A percentile compares a stretch with the other conserved stretches of the same genome.
Conservation (phyloP, 441 rosid species). For the Gossypium trilobum region DNA sequence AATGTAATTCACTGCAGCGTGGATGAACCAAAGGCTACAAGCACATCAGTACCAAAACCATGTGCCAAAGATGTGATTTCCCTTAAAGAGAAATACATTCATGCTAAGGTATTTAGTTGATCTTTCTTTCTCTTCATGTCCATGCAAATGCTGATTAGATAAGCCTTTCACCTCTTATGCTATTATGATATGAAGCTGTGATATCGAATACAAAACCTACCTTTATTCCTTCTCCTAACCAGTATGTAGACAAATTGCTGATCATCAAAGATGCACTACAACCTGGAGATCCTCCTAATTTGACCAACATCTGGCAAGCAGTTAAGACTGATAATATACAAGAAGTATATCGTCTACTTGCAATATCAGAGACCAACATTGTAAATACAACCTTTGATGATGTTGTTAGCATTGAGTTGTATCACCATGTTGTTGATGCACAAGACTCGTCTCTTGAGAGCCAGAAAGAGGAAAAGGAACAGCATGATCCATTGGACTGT, state of each 20-base stretch:
- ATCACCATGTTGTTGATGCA: constrained; percentile 33
- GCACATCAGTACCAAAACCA: constrained; percentile 50
- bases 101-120: constrained; percentile 51
- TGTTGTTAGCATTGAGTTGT: constrained; percentile 28
- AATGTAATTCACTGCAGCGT: constrained; percentile 39
- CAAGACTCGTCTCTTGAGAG: constrained; percentile 18
- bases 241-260: constrained; percentile 71
- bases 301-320: constrained; percentile 59
- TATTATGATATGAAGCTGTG: background rate
- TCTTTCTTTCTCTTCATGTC: background rate
- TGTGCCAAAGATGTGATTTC: constrained; percentile 40
- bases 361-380: constrained; percentile 37
- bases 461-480: constrained; percentile 24
- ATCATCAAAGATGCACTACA: constrained; percentile 34
- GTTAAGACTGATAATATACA: constrained; percentile 53
- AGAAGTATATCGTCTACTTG: constrained; percentile 67
- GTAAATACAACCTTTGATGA: constrained; percentile 57
- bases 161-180: background rate
- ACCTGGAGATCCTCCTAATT: constrained; percentile 22
- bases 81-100: constrained; percentile 68
- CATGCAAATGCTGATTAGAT: background rate
- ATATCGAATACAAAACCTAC: background rate
- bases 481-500: constrained; percentile 46
- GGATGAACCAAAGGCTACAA: constrained; percentile 23
- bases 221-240: constrained; percentile 5